A percentile compares a stretch with the other conserved stretches of the same genome.
Conservation (phyloP, 306 rosid species). For the Quercus berberidifolia region DNA sequence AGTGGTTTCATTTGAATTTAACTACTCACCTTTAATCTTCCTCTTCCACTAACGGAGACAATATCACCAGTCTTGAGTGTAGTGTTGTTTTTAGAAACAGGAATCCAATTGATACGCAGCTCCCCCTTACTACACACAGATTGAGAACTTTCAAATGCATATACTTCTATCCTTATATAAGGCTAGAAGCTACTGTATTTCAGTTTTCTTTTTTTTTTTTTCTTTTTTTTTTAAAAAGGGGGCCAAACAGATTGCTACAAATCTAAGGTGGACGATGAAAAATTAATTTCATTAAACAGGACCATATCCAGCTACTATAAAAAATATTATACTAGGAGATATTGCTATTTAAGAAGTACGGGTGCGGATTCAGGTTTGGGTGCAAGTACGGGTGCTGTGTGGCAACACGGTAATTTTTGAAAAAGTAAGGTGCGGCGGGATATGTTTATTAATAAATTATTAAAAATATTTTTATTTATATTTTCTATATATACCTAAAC, state of each 20-base stretch:
- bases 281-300: background rate
- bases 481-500: too few relatives aligned
- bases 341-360: background rate
- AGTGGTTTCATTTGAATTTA: conserved; percentile 10
- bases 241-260: too few relatives aligned
- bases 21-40: conserved; percentile 71
- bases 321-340: background rate
- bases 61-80: conserved; percentile 75
- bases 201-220: too few relatives aligned
- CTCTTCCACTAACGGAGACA: conserved; percentile 79
- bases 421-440: accelerated
- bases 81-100: conserved; percentile 73
- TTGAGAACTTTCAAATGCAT: conserved; percentile 11
- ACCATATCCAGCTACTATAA: background rate
- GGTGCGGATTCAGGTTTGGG: too few relatives aligned
- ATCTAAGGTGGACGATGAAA: background rate
- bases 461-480: too few relatives aligned
- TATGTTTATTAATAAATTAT: too few relatives aligned
- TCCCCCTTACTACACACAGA: conserved; percentile 59
- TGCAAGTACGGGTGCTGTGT: accelerated
- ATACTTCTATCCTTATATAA: background rate
- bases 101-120: conserved; percentile 83
- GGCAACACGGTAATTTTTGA: too few relatives aligned
- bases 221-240: too few relatives aligned
- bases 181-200: background rate